phyloP scores from a whole-genome alignment of 1,284 basidiomycete genomes.

The Trichosporon faecale region DNA sequence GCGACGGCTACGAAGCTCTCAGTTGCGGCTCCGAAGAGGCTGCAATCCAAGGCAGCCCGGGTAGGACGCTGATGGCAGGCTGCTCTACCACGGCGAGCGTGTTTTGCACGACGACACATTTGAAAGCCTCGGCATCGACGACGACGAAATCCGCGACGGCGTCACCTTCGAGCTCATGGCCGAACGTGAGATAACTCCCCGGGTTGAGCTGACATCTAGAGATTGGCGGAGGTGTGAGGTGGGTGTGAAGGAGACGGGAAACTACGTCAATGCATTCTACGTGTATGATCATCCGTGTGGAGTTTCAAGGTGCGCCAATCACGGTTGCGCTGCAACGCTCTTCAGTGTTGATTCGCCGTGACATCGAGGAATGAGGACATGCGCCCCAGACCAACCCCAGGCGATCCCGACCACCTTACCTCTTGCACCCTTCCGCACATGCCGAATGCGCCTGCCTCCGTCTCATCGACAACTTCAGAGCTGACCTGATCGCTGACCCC shows the following conservation, averaged over 20 bases:
- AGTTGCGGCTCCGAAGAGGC: too few relatives aligned
- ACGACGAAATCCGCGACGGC: not conserved
- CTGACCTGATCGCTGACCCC: not conserved
- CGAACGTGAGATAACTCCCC: not conserved
- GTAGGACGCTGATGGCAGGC: not conserved
- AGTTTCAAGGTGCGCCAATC: too few relatives aligned
- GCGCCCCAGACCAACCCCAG: too few relatives aligned
- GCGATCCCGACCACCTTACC: too few relatives aligned
- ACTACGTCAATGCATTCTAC: too few relatives aligned
- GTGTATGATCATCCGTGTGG: too few relatives aligned
- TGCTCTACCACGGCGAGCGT: not conserved
- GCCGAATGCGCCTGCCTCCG: too few relatives aligned
- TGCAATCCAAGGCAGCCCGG: too few relatives aligned
- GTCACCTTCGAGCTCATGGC: not conserved
- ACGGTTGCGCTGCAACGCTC: too few relatives aligned
- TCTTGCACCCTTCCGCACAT: too few relatives aligned
- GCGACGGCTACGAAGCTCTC: too few relatives aligned
- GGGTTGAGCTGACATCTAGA: not conserved
- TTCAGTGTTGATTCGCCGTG: too few relatives aligned
- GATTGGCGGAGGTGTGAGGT: not conserved
- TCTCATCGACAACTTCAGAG: not conserved
- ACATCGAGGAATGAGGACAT: not conserved
- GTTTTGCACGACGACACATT: not conserved
- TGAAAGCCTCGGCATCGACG: not conserved
- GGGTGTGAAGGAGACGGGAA: not conserved